A percentile compares a stretch with the other conserved stretches of the same genome.
Evolutionary conservation across 2,329 filamentous ascomycete species (phyloP).

Genomic region (Teratosphaeria viscida): DNA sequence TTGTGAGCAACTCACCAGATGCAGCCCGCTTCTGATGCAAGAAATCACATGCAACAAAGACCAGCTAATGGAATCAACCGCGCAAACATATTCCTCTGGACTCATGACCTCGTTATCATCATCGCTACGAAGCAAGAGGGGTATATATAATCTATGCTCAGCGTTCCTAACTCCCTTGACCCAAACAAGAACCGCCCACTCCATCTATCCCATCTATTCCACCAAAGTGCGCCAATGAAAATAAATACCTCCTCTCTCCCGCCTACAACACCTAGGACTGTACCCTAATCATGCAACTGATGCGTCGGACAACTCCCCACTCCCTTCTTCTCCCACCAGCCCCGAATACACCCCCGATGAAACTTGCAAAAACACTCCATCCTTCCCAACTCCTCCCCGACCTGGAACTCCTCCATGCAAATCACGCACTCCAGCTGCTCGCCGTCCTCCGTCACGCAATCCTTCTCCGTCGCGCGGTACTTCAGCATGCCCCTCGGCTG

Average conservation of each 20-base stretch:
- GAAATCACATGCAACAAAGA: too few species aligned
- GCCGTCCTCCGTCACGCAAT: constrained; percentile 44
- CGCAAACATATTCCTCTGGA: background rate
- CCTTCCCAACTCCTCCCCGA: constrained; percentile 48
- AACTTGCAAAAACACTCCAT: constrained; percentile 56
- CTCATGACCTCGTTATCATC: background rate
- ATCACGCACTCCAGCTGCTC: constrained; percentile 49
- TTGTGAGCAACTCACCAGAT: too few species aligned
- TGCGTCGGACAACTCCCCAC: constrained; percentile 51
- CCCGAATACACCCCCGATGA: constrained; percentile 48
- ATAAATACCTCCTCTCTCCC: too few species aligned
- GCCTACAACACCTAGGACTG: background rate
- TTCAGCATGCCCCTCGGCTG: constrained; percentile 35
- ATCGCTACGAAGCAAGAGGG: background rate
- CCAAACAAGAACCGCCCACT: background rate
- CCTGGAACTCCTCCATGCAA: constrained; percentile 54
- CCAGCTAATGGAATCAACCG: too few species aligned
- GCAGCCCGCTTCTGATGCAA: too few species aligned
- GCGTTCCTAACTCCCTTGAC: background rate
- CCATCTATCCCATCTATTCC: background rate
- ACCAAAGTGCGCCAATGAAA: background rate
- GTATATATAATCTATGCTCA: background rate
- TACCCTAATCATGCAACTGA: constrained; percentile 31
- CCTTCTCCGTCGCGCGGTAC: constrained; percentile 53
- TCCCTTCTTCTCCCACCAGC: constrained; percentile 50